Conservation (phyloP, 768 basidiomycete genomes). For the Termitomyces sp. region DNA sequence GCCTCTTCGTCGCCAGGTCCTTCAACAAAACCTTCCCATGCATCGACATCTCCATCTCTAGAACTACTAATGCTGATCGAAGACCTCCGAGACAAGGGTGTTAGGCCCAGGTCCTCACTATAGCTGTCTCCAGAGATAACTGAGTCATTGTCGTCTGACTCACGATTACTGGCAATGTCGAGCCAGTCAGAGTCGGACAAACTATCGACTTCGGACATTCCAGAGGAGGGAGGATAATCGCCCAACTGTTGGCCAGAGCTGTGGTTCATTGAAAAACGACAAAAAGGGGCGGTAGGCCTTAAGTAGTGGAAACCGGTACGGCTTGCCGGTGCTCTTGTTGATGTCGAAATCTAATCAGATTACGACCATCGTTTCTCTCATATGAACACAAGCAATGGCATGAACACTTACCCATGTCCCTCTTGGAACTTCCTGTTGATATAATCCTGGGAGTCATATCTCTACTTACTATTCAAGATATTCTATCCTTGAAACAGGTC, state of each 20-base stretch:
- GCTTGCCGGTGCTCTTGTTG: background rate
- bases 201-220: slow-evolving; percentile 58
- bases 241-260: slow-evolving; percentile 19
- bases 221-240: slow-evolving; percentile 32
- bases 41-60: slow-evolving; percentile 62
- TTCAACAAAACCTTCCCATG: slow-evolving; percentile 75
- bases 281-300: slow-evolving; percentile 18
- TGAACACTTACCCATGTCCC: slow-evolving; percentile 14
- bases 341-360: slow-evolving; percentile 11
- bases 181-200: slow-evolving; percentile 84
- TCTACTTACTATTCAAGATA: slow-evolving; percentile 29
- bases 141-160: slow-evolving; percentile 70
- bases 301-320: slow-evolving; percentile 20
- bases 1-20: slow-evolving; percentile 48
- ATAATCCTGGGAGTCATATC: slow-evolving; percentile 33
- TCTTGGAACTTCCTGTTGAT: slow-evolving; percentile 36
- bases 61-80: slow-evolving; percentile 69
- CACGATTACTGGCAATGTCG: slow-evolving; percentile 65
- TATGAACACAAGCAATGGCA: background rate
- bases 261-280: slow-evolving; percentile 26
- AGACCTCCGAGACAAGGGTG: slow-evolving; percentile 61
- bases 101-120: slow-evolving; percentile 47
- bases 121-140: slow-evolving; percentile 57
- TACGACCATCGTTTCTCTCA: background rate
- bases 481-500: slow-evolving; percentile 48